Evolutionary conservation across 306 rosid genomes (phyloP), one percentile per base, ranked within the genome.

Genomic region (Ceratonia siliqua): DNA sequence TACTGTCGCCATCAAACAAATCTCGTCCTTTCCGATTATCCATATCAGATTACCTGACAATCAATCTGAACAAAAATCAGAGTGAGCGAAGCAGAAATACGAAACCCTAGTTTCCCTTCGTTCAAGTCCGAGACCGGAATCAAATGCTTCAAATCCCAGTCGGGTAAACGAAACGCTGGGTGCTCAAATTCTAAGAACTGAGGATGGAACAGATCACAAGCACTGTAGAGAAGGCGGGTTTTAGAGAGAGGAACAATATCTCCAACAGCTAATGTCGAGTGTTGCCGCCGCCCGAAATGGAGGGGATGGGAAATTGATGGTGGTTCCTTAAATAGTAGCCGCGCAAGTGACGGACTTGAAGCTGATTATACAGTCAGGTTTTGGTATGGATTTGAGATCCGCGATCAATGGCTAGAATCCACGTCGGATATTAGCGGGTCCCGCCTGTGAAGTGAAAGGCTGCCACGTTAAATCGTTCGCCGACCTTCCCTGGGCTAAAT

Each of bases 341-440:
- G 64, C 12, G 42, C 64, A 38, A 56, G 20, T 41, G 66, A 39
- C 90, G 92, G 92, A 85, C 85, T 38, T 74, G 69, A 88, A 77
- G 64, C 42, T 32, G 11, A 66, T 41, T 25, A 13, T 68, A 12
- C 18, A 18, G 35, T 20, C 25, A 27, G 17, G 6, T 9, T 72
- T 36, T 50, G 21, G 33, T 15, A 57, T 46, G 41, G 39, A 2
- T 66, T 81, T 88, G 39, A 77, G 56, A 48, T 85, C 92, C 90
- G 84, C 50, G 55, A 48, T n/a, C 22, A 17, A 25, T 21, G 54
- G 62, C 63, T 28, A 4, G 63, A 7, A 20, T 14, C 20, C 52
- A 15, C 55, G 55, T 48, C 22, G 53, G 53, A 48, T n/a, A 6
- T 15, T 2, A 48, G 22, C 9, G 53, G 53, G 53, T 48, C 53